phyloP scores from a whole-genome alignment of 78 protist genomes.

The Protostelium mycophagum region DNA sequence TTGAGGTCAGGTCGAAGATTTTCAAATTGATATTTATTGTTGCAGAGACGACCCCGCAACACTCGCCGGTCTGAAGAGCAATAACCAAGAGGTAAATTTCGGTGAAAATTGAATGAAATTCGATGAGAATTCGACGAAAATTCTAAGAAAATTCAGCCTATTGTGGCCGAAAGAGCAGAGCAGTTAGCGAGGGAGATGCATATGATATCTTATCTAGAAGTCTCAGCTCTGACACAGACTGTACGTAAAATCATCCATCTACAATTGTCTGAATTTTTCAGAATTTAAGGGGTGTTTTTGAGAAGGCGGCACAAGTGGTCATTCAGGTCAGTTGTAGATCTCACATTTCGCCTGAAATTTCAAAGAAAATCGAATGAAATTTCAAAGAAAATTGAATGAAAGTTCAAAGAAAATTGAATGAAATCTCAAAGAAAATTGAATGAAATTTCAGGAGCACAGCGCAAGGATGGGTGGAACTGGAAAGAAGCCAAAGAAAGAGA shows the following conservation, averaged over 20 bases:
- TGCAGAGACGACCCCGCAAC: neutral
- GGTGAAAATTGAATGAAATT: no score
- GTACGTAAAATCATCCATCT: neutral
- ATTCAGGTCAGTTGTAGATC: neutral
- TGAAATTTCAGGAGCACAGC: no score
- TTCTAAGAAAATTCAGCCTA: constrained; percentile 16
- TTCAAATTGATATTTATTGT: no score
- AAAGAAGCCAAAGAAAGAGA: no score
- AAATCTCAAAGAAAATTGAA: no score
- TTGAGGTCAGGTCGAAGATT: no score
- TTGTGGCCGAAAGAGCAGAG: constrained; percentile 53
- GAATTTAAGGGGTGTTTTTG: neutral
- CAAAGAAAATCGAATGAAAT: no score
- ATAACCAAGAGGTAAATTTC: neutral
- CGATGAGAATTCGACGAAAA: neutral
- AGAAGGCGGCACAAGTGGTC: neutral
- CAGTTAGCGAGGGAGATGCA: constrained; percentile 58
- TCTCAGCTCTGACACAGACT: constrained; percentile 88
- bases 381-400: no score
- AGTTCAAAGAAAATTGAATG: no score
- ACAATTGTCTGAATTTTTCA: neutral
- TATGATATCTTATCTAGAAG: constrained; percentile 81
- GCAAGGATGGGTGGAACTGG: no score
- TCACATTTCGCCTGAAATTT: no score
- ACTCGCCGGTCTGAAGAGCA: neutral